Percentiles rank a stretch among this genome's conserved stretches.
Evolutionary conservation across 441 rosid genomes (phyloP).

Genomic region (Pelargonium fulgidum): DNA sequence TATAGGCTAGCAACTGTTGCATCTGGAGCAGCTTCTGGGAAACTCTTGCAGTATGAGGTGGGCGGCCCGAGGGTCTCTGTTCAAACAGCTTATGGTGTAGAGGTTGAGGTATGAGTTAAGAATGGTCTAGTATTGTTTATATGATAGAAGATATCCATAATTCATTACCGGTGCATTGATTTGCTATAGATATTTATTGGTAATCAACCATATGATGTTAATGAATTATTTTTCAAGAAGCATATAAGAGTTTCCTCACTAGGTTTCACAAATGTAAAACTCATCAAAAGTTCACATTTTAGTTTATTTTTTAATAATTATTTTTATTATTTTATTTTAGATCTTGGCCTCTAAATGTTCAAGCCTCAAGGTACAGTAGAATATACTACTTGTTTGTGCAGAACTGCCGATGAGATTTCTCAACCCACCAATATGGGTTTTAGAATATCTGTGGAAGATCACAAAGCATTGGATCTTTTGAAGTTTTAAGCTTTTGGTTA

Average conservation of each 20-base stretch:
- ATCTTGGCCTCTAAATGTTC: not conserved
- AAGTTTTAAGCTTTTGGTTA: too few species aligned
- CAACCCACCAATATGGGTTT: not conserved
- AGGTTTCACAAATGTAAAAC: not conserved
- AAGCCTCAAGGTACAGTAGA: not conserved
- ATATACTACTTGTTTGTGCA: not conserved
- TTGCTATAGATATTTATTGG: not conserved
- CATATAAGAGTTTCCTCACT: not conserved
- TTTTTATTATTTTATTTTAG: not conserved
- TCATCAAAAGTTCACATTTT: not conserved
- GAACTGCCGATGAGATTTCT: not conserved
- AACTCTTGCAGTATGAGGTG: slow-evolving; percentile 83
- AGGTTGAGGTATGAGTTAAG: slow-evolving; percentile 70
- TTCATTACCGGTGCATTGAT: not conserved
- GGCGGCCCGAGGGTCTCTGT: slow-evolving; percentile 92
- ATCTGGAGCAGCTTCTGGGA: slow-evolving; percentile 99
- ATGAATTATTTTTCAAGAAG: not conserved
- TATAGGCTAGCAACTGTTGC: slow-evolving; percentile 95
- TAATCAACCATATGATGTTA: not conserved
- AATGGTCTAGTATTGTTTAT: slow-evolving; percentile 9
- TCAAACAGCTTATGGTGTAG: slow-evolving; percentile 93
- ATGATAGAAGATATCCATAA: not conserved
- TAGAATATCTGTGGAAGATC: not conserved
- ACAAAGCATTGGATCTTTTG: too few species aligned
- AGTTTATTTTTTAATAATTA: too few species aligned